Evolutionary conservation across 495 filamentous ascomycete species (phyloP).

Genomic region (Penicillium longicatenatum): DNA sequence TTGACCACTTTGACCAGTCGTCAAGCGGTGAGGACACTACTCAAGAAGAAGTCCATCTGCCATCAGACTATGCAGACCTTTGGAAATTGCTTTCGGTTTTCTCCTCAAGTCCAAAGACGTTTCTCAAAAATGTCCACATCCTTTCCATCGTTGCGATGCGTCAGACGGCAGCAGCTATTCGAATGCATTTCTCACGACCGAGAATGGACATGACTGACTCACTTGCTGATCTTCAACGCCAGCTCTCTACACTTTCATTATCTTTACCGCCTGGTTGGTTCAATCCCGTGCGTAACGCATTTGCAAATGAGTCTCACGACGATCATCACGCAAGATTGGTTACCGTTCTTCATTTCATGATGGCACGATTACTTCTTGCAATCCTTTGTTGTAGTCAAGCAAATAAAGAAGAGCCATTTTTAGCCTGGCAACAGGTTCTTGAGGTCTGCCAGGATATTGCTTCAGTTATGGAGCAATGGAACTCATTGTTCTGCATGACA

Average conservation of each 20-base stretch:
- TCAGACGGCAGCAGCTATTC: constrained; percentile 12
- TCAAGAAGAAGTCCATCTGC: constrained; percentile 9
- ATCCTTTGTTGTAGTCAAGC: constrained; percentile 1
- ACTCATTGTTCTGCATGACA: constrained; percentile 18
- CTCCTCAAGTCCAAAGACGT: background rate
- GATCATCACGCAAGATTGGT: constrained; percentile 21
- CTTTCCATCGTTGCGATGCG: constrained; percentile 15
- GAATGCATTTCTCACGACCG: constrained; percentile 5
- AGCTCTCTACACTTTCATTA: constrained; percentile 16
- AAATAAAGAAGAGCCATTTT: constrained; percentile 15
- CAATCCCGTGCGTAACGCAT: constrained; percentile 20
- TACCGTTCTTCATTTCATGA: constrained; percentile 18
- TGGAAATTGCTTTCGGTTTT: background rate
- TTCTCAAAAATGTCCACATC: constrained; percentile 1
- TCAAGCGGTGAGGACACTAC: background rate
- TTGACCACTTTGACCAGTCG: background rate
- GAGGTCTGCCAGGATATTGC: constrained; percentile 21
- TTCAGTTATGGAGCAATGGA: constrained; percentile 18
- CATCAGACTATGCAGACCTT: constrained; percentile 4
- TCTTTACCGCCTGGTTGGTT: constrained; percentile 20
- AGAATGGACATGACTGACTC: background rate
- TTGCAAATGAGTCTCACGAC: constrained; percentile 16
- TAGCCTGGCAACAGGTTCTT: constrained; percentile 22
- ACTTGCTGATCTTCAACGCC: constrained; percentile 14
- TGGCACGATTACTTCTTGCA: constrained; percentile 16